Evolutionary conservation across 1,284 basidiomycete genomes (phyloP).

Genomic region (Gomphus sp.): DNA sequence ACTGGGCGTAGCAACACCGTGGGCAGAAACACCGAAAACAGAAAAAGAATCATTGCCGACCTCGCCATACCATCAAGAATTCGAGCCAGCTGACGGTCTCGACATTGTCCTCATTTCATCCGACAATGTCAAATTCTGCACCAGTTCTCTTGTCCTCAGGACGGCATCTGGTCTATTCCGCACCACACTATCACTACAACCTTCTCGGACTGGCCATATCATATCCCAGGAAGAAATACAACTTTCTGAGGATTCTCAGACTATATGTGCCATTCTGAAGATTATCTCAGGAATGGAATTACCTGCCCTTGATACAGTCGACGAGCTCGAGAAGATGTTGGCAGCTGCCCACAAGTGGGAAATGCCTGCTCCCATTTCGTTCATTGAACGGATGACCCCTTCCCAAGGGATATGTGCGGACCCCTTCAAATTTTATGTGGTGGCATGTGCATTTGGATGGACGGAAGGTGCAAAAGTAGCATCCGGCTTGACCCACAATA

Average conservation of each 20-base stretch:
- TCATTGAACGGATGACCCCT: neutral
- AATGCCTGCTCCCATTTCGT: conserved; percentile 7
- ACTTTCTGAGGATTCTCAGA: conserved; percentile 1
- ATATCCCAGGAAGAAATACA: neutral
- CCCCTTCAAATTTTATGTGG: conserved; percentile 21
- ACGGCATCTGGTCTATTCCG: conserved; percentile 6
- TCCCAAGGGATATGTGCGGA: neutral
- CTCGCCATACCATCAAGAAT: neutral
- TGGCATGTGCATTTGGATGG: conserved; percentile 28
- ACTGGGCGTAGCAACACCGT: too few relatives aligned
- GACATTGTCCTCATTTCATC: conserved; percentile 7
- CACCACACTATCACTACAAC: too few relatives aligned
- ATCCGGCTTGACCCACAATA: conserved; percentile 22
- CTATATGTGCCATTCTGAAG: neutral
- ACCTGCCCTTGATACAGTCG: conserved; percentile 35
- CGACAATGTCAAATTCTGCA: conserved; percentile 6
- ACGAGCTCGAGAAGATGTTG: conserved; percentile 43
- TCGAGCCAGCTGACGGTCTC: neutral
- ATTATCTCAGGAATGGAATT: conserved; percentile 41
- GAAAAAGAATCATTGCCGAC: too few relatives aligned
- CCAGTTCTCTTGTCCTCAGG: conserved; percentile 6
- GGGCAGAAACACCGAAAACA: too few relatives aligned
- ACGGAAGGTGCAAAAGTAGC: conserved; percentile 26
- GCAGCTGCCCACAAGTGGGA: conserved; percentile 11
- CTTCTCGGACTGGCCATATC: too few relatives aligned